These are phyloP conservation scores for Hymenoscyphus fraxineus DNA, from an alignment of 2,329 filamentous ascomycete species.

Conservation along the genomic window DNA sequence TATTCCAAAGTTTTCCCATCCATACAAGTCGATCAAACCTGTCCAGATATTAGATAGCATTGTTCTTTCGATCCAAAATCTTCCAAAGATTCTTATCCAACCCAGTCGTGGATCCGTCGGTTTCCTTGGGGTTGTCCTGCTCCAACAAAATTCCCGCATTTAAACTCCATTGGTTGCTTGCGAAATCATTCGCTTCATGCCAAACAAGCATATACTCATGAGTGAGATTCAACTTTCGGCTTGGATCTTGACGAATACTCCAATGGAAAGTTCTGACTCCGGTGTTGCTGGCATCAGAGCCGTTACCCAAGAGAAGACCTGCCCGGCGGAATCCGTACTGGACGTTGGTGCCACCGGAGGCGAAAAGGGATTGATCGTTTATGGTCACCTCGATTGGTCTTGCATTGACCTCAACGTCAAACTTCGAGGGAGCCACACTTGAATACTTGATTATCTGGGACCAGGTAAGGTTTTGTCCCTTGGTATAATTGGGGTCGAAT, in stretches of 20 bases:
- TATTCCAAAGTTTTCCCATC: slow-evolving; percentile 60
- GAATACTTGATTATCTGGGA: slow-evolving; percentile 48
- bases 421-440: slow-evolving; percentile 28
- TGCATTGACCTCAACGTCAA: slow-evolving; percentile 8
- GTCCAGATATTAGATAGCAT: slow-evolving; percentile 50
- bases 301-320: slow-evolving; percentile 47
- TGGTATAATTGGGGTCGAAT: slow-evolving; percentile 50
- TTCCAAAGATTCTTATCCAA: slow-evolving; percentile 19
- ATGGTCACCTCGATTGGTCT: slow-evolving; percentile 25
- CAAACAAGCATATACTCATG: slow-evolving; percentile 59
- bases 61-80: slow-evolving; percentile 26
- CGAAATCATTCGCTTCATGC: slow-evolving; percentile 45
- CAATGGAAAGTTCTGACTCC: slow-evolving; percentile 61
- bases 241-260: slow-evolving; percentile 49
- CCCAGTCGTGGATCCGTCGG: slow-evolving; percentile 41
- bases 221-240: slow-evolving; percentile 52
- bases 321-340: slow-evolving; percentile 58
- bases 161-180: slow-evolving; percentile 50
- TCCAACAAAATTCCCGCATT: slow-evolving; percentile 53
- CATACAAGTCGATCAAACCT: slow-evolving; percentile 34
- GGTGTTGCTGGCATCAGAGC: slow-evolving; percentile 46
- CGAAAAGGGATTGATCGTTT: slow-evolving; percentile 54
- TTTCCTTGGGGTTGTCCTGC: slow-evolving; percentile 34
- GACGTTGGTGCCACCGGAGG: slow-evolving; percentile 42
- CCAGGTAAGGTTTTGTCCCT: slow-evolving; percentile 50